A percentile compares a stretch with the other conserved stretches of the same genome.
Evolutionary conservation across 164 flowering plant genomes (phyloP).

Genomic region (Dillenia suffruticosa): DNA sequence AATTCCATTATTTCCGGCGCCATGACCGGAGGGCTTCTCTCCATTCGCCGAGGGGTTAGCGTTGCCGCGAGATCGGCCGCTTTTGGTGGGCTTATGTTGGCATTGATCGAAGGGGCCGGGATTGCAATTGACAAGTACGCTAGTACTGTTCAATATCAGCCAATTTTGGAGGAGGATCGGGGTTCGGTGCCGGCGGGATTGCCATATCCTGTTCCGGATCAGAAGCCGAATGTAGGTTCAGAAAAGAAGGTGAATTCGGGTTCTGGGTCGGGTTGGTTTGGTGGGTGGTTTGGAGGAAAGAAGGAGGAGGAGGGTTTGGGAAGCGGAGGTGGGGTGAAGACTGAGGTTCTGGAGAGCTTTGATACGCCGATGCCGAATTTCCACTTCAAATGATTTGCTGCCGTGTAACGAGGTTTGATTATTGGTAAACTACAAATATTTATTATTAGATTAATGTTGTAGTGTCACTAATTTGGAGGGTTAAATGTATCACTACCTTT

Average conservation of each 20-base stretch:
- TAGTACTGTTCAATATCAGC: slow-evolving; percentile 37
- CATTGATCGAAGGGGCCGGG: slow-evolving; percentile 83
- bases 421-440: too few species aligned
- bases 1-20: slow-evolving; percentile 91
- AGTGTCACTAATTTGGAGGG: too few species aligned
- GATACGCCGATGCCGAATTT: slow-evolving; percentile 32
- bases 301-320: slow-evolving; percentile 34
- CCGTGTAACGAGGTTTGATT: too few species aligned
- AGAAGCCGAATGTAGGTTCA: not conserved
- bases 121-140: slow-evolving; percentile 55
- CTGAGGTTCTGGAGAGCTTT: slow-evolving; percentile 68
- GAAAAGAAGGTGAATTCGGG: slow-evolving; percentile 20
- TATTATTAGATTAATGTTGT: too few species aligned
- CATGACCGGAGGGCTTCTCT: slow-evolving; percentile 86
- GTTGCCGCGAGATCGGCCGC: slow-evolving; percentile 58
- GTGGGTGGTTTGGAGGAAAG: slow-evolving; percentile 54
- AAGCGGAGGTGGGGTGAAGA: slow-evolving; percentile 24
- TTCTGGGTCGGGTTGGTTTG: slow-evolving; percentile 44
- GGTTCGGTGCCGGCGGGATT: slow-evolving; percentile 18
- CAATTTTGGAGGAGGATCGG: slow-evolving; percentile 23
- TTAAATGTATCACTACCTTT: too few species aligned
- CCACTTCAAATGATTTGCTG: too few species aligned
- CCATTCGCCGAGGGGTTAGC: slow-evolving; percentile 69
- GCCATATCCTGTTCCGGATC: slow-evolving; percentile 9
- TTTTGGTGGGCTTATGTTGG: slow-evolving; percentile 72